Conservation (phyloP, 73 alveolate species). For the Tetrahymena thermophila region DNA sequence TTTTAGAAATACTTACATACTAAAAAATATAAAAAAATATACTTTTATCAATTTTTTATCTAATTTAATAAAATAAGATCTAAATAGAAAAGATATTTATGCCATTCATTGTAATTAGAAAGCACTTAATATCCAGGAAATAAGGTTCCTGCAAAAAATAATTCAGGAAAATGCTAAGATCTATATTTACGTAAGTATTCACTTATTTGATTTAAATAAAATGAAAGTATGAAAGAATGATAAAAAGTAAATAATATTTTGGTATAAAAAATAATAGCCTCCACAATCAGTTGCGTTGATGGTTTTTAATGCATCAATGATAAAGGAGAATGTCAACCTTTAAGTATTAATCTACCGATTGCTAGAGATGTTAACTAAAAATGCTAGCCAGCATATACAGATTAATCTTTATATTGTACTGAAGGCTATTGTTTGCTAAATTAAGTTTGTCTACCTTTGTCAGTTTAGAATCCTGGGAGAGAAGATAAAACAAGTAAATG, state of each 20-base stretch:
- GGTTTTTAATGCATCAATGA: not conserved
- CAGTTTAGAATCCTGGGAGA: not conserved
- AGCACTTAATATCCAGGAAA: not conserved
- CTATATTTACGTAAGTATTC: not conserved
- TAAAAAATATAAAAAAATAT: too few species aligned
- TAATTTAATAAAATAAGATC: not conserved
- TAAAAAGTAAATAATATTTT: not conserved
- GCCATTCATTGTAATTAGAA: not conserved
- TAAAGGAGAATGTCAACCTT: not conserved
- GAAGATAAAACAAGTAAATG: not conserved
- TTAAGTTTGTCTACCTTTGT: not conserved
- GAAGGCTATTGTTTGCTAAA: not conserved
- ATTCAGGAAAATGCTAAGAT: not conserved
- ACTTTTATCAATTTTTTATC: too few species aligned
- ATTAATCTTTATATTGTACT: not conserved
- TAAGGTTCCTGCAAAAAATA: not conserved
- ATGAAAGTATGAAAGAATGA: too few species aligned
- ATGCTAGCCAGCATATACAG: not conserved
- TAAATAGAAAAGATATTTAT: not conserved
- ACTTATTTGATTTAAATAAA: not conserved
- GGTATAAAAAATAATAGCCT: not conserved
- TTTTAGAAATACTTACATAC: not conserved
- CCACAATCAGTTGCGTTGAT: not conserved
- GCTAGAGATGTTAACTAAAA: not conserved
- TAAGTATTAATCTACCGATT: not conserved